Percentiles rank a stretch among this genome's conserved stretches.
These are phyloP conservation scores for Mortierella polycephala DNA, from an alignment of 371 early-diverging fungal genomes.

Conservation along the genomic window DNA sequence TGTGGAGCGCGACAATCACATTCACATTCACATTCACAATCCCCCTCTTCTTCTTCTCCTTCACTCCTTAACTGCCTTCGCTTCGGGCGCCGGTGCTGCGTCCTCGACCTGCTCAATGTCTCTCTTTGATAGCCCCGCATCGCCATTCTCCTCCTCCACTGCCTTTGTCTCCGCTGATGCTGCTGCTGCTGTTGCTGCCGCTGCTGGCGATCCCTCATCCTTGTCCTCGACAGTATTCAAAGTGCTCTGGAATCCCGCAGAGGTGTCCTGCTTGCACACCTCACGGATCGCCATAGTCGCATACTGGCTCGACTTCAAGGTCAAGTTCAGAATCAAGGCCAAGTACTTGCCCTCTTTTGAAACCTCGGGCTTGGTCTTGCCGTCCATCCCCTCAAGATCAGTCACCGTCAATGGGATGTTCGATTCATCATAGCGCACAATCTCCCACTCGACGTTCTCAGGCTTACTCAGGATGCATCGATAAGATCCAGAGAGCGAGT, in stretches of 20 bases:
- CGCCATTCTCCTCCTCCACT: neutral
- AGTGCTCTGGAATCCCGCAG: slow-evolving; percentile 63
- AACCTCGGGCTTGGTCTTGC: slow-evolving; percentile 17
- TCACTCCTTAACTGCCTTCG: slow-evolving; percentile 17
- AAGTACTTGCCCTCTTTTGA: slow-evolving; percentile 64
- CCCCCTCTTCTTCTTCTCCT: neutral
- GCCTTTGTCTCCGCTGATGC: neutral
- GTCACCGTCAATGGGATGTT: slow-evolving; percentile 69
- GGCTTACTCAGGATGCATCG: slow-evolving; percentile 69
- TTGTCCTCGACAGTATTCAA: slow-evolving; percentile 37
- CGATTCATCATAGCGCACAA: slow-evolving; percentile 76
- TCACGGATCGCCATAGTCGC: slow-evolving; percentile 98
- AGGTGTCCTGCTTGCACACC: slow-evolving; percentile 84
- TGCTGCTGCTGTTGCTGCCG: neutral
- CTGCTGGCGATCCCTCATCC: neutral
- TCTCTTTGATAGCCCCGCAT: slow-evolving; percentile 19
- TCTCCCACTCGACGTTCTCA: slow-evolving; percentile 60
- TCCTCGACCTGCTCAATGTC: slow-evolving; percentile 43
- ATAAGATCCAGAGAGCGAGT: slow-evolving; percentile 82
- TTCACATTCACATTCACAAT: too few species aligned
- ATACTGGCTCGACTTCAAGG: slow-evolving; percentile 86
- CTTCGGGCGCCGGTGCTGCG: slow-evolving; percentile 20
- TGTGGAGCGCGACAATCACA: too few species aligned
- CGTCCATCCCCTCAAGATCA: slow-evolving; percentile 69
- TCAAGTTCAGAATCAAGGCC: slow-evolving; percentile 83